phyloP scores from a whole-genome alignment of 1,284 basidiomycete genomes.

The Trichosporon asahii region DNA sequence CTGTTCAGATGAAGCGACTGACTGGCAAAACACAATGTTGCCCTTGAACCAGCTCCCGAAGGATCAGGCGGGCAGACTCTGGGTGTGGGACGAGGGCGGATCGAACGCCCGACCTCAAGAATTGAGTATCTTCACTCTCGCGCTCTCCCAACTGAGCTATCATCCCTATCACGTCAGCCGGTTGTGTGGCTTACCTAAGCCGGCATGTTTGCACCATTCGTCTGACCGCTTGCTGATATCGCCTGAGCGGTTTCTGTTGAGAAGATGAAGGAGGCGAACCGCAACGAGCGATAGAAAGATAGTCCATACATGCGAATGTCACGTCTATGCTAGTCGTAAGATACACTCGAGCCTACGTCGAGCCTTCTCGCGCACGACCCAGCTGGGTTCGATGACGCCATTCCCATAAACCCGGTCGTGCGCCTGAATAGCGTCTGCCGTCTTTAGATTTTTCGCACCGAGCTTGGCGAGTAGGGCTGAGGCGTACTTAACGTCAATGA shows the following conservation, averaged over 20 bases:
- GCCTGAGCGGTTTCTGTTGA: no score
- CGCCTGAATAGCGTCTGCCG: neutral
- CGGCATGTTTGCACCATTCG: no score
- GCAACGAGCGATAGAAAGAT: no score
- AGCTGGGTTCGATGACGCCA: neutral
- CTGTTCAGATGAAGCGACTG: no score
- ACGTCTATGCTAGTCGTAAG: neutral
- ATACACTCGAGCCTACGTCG: neutral
- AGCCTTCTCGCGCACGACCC: conserved; percentile 5
- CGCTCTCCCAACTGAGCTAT: conserved; percentile 4
- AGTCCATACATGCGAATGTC: neutral
- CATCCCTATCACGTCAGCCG: neutral
- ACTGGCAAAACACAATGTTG: neutral
- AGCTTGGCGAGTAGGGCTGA: conserved; percentile 18
- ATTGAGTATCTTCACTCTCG: neutral
- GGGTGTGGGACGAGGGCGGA: conserved; percentile 1
- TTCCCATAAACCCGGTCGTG: neutral
- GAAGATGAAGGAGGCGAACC: no score
- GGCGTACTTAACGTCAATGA: conserved; percentile 32
- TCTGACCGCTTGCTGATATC: no score
- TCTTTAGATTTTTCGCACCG: neutral
- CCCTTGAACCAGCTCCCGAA: neutral
- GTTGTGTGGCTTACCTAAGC: neutral
- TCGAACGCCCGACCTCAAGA: conserved; percentile 4
- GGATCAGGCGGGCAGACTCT: neutral